phyloP scores from a whole-genome alignment of 2,329 filamentous ascomycete genomes.

The Elsinoe batatas region DNA sequence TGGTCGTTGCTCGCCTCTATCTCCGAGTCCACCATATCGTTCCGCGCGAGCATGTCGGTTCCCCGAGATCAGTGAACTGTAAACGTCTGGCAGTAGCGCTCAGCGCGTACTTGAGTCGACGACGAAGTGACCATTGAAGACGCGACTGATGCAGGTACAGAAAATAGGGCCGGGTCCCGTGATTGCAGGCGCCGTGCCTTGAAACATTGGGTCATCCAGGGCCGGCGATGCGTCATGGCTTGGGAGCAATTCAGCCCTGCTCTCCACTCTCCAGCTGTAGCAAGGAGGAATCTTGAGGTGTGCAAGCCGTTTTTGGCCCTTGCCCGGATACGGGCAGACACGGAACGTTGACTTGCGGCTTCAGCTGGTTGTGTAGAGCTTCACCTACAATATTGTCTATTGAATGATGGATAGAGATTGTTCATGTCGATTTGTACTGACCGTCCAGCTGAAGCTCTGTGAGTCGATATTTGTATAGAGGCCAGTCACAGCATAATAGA shows the following conservation, averaged over 20 bases:
- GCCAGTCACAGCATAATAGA: neutral
- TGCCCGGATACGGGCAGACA: neutral
- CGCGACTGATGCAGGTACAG: neutral
- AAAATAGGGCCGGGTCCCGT: neutral
- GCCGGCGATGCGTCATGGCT: constrained; percentile 5
- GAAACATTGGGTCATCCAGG: constrained; percentile 7
- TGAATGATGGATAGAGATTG: neutral
- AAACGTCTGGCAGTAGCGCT: constrained; percentile 7
- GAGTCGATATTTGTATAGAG: no score
- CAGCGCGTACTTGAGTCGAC: neutral
- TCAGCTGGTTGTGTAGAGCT: neutral
- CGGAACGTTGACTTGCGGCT: neutral
- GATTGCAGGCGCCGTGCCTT: constrained; percentile 7
- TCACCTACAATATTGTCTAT: neutral
- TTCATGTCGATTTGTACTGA: no score
- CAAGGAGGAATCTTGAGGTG: neutral
- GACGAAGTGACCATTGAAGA: neutral
- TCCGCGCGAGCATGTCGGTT: neutral
- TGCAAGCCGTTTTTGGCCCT: constrained; percentile 3
- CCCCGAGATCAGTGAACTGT: neutral
- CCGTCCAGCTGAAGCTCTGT: neutral
- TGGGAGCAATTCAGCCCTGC: no score
- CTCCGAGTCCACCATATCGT: neutral
- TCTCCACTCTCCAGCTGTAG: no score
- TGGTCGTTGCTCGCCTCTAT: neutral